Evolutionary conservation across 148 eudicot genomes (phyloP), one percentile per base, ranked within the genome.

Genomic region (Polygonum maritimum): DNA sequence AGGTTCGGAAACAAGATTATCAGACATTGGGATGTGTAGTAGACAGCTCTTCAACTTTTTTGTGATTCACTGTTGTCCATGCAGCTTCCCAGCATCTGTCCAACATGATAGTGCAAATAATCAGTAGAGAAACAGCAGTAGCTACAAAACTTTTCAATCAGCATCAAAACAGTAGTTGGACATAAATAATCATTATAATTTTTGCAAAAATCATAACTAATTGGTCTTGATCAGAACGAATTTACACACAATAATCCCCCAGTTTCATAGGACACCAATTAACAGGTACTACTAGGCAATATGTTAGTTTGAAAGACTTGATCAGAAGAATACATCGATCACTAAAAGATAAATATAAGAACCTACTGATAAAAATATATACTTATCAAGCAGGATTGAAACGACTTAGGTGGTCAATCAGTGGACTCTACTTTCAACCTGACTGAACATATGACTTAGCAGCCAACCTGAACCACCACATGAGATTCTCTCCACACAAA

Each of bases 1-100:
- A 73, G 81, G 88, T 74, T 84, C 82, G 3, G 87, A 88, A 36
- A 86, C 78, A 76, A 86, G 78, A 81, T 82, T 81, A 77, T 83
- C 82, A 55, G 86, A 89, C 89, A 92, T 86, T 33, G 48, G 58
- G 3, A 48, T 55, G 40, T 52, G 52, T 74, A 49, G 9, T 35
- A 67, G 4, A 35, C 71, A 69, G 31, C 47, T 76, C 60, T 67
- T 65, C 73, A 81, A 76, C 67, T 58, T 40, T 51, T 40, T n/a
- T n/a, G n/a, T 52, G 63, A 52, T 31, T 69, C 80, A 78, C 9
- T 15, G 21, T 39, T 44, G 33, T 36, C 52, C 51, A 41, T 72
- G 49, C n/a, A 72, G 52, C 15, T 48, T 48, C 33, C 48, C 74
- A 71, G 9, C 31, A 71, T 41, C 74, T 41, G 74, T 71, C 71